Base-by-base conservation (phyloP, 805 yeast genomes). In the Candida maris region DNA sequence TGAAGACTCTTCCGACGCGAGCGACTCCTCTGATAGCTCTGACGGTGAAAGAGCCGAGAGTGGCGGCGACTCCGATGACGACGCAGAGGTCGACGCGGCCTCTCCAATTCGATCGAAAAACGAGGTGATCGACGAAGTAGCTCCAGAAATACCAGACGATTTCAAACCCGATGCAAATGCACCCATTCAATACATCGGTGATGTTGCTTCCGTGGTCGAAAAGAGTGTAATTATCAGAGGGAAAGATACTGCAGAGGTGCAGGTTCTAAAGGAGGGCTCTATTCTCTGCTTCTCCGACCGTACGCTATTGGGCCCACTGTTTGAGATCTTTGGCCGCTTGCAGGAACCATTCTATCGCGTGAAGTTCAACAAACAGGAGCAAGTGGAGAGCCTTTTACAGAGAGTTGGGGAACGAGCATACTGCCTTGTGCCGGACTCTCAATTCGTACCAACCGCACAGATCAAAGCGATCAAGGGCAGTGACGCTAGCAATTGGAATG, bases 401-500 rank as follows among this genome's bases (percentile, higher is more conserved):
- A 61, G 53, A 18, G 70, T 70, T 34, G 89, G 86, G 1, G 57
- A 61, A 12, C 70, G 70, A 28, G 91, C 82, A 0, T 86, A 51
- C 57, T 86, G 83, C 48, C 91, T 89, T 5, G 93, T 85, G 2
- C 81, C 88, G 2, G 83, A 77, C 24, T 82, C 96, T 0, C 73
- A 82, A 37, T 91, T 88, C 61, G 67, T 84, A 6, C 77, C 79
- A 45, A 91, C 97, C 0, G 83, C 82, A 34, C 64, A 75, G 17
- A 71, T 89, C 37, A 85, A 78, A 49, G 64, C 71, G 16, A 40
- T 79, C 14, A 89, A 82, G 52, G 98, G 97, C 17, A 81, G 88
- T 2, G 98, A 93, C 64, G 98, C 98, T 0, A 84, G 95, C 52
- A 93, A 93, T 51, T 81, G 86, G 58, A 83, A 86, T 56, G 98